Evolutionary conservation across 2,329 filamentous ascomycete genomes (phyloP).

Genomic region (Madurella mycetomatis): DNA sequence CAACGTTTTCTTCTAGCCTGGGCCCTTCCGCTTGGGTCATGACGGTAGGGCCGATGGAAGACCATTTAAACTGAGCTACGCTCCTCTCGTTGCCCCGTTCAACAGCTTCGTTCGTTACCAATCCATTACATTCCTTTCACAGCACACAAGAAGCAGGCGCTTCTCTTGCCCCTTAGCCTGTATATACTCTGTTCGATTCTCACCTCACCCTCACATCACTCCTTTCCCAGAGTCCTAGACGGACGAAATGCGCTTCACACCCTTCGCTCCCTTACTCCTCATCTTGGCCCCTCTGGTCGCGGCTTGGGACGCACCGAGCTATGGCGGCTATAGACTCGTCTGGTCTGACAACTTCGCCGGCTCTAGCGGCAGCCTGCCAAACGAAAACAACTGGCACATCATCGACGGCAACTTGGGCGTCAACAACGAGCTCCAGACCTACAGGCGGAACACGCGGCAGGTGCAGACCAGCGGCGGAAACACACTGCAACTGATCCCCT

Average conservation of each 20-base stretch:
- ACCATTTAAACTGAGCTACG: not conserved
- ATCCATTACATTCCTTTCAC: not conserved
- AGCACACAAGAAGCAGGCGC: not conserved
- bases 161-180: not conserved
- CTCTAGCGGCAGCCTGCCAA: constrained; percentile 34
- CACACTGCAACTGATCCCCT: constrained; percentile 50
- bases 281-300: constrained; percentile 26
- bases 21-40: not conserved
- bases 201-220: not conserved
- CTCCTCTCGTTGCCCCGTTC: not conserved
- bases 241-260: constrained; percentile 14
- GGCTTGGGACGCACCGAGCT: constrained; percentile 36
- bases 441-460: constrained; percentile 41
- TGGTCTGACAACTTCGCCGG: constrained; percentile 46
- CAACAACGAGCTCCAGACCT: constrained; percentile 48
- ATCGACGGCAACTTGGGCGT: constrained; percentile 40
- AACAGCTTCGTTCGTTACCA: not conserved
- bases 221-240: not conserved
- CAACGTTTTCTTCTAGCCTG: not conserved
- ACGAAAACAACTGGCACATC: constrained; percentile 43
- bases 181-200: not conserved
- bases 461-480: constrained; percentile 47
- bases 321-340: constrained; percentile 38
- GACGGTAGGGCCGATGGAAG: not conserved
- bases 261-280: constrained; percentile 9